phyloP scores from a whole-genome alignment of 2,329 filamentous ascomycete species.

The Claviceps paspali region DNA sequence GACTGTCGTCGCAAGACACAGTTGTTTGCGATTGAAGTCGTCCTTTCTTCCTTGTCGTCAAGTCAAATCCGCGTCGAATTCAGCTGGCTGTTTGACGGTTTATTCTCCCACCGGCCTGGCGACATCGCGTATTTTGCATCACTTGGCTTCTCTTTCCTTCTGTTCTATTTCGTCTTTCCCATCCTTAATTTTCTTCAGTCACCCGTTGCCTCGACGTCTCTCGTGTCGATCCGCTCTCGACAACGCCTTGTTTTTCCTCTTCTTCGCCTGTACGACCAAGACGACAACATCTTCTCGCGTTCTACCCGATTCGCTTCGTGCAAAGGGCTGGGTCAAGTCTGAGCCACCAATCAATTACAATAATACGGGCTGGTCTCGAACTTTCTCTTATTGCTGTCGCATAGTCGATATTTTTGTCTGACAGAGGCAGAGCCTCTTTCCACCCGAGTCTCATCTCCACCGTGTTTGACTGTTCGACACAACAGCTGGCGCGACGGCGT shows the following conservation, averaged over 20 bases:
- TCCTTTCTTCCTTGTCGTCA: slow-evolving; percentile 6
- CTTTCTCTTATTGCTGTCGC: slow-evolving; percentile 14
- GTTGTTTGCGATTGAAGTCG: slow-evolving; percentile 3
- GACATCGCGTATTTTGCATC: slow-evolving; percentile 12
- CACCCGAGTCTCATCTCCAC: background rate
- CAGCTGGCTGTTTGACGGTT: slow-evolving; percentile 11
- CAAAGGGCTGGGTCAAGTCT: slow-evolving; percentile 25
- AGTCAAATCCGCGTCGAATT: slow-evolving; percentile 6
- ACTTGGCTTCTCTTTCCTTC: slow-evolving; percentile 9
- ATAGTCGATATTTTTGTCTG: slow-evolving; percentile 1
- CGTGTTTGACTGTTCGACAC: background rate
- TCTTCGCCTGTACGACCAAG: slow-evolving; percentile 29
- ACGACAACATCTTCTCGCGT: slow-evolving; percentile 10
- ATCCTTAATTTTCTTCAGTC: slow-evolving; percentile 2
- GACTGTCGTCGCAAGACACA: slow-evolving; percentile 7
- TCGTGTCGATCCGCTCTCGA: slow-evolving; percentile 13
- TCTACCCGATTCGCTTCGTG: slow-evolving; percentile 28
- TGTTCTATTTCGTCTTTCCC: background rate
- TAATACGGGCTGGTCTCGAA: slow-evolving; percentile 35
- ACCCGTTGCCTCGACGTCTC: background rate
- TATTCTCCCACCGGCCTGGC: slow-evolving; percentile 3
- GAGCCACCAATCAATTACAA: slow-evolving; percentile 13
- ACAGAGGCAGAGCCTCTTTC: slow-evolving; percentile 21
- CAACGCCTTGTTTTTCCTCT: slow-evolving; percentile 11
- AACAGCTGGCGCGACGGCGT: background rate